phyloP scores from a whole-genome alignment of 129 eudicot species.

The carrot (Daucus carota) region DH1_v3.0 NC_030388.2:18177501-18178000 shows the following conservation, averaged over 20 bases:
- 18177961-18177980: constrained; percentile 95
- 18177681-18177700: constrained; percentile 95
- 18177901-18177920: constrained; percentile 89
- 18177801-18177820: constrained; percentile 98
- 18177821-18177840: constrained; percentile 87
- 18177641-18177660: not conserved
- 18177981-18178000: constrained; percentile 93
- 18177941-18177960: constrained; percentile 88
- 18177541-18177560: constrained; percentile 76
- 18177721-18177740: constrained; percentile 98
- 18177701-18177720: constrained; percentile 93
- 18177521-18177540: constrained; percentile 96
- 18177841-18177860: constrained; percentile 85
- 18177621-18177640: not conserved
- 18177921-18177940: constrained; percentile 81
- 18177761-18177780: constrained; percentile 98
- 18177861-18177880: constrained; percentile 94
- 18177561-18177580: constrained; percentile 84
- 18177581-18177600: constrained; percentile 35
- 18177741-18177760: constrained; percentile 92
- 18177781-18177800: constrained; percentile 93
- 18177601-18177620: not conserved
- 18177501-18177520: constrained; percentile 79
- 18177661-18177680: constrained; percentile 59
- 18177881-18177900: constrained; percentile 95